Evolutionary conservation across 225 moss, liverwort and hornwort genomes (phyloP).

Genomic region (Lunularia cruciata): DNA sequence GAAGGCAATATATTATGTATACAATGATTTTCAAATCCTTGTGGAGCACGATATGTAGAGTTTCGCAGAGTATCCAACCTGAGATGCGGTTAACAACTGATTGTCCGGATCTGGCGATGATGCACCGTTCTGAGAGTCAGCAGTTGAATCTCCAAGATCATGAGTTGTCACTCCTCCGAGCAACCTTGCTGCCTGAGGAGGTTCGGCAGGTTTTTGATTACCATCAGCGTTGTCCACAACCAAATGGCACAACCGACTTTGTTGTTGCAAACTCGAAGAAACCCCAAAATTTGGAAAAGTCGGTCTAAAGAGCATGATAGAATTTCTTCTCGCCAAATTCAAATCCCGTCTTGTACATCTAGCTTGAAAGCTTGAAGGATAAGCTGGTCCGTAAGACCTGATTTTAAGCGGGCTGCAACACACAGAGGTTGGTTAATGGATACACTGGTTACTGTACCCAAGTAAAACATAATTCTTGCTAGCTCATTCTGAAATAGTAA

Average conservation of each 20-base stretch:
- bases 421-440: too few relatives aligned
- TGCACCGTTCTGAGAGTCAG: conserved; percentile 28
- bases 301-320: background rate
- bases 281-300: background rate
- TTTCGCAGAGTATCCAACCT: conserved; percentile 14
- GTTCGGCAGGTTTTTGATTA: background rate
- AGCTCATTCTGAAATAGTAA: too few relatives aligned
- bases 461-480: too few relatives aligned
- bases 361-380: conserved; percentile 17
- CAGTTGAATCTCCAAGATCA: conserved; percentile 6
- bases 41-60: background rate
- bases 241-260: background rate
- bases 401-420: background rate
- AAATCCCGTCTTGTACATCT: background rate
- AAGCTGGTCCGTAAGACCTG: background rate
- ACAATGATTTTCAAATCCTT: background rate
- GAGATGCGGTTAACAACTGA: conserved; percentile 5
- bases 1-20: background rate
- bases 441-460: too few relatives aligned
- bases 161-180: conserved; percentile 7
- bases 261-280: conserved; percentile 2
- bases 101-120: conserved; percentile 21
- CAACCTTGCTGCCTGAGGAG: background rate
- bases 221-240: background rate
- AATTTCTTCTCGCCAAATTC: conserved; percentile 9